Evolutionary conservation across 208 protist species (phyloP).

Genomic region (Trypanosoma mega): DNA sequence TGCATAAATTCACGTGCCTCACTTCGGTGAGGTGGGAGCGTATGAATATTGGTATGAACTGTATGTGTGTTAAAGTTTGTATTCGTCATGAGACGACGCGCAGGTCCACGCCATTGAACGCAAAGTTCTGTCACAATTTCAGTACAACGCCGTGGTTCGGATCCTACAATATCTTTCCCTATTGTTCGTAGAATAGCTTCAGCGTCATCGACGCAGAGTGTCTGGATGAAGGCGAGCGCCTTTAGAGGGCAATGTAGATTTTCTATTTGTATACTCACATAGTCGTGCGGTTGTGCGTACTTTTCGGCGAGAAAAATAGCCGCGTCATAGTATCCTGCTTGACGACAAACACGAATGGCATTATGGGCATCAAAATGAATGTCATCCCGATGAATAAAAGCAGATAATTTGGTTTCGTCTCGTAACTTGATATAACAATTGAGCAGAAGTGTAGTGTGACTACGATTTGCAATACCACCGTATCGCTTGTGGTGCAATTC

Average conservation of each 20-base stretch:
- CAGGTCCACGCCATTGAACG: constrained; percentile 62
- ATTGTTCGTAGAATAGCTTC: constrained; percentile 82
- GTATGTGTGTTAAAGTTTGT: too few species aligned
- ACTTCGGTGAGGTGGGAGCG: constrained; percentile 47
- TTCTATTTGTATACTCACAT: constrained; percentile 88
- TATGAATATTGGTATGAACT: too few species aligned
- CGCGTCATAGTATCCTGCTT: constrained; percentile 88
- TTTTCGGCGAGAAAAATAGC: constrained; percentile 85
- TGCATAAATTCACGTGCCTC: constrained; percentile 77
- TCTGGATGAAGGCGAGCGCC: constrained; percentile 72
- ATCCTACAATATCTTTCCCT: constrained; percentile 73
- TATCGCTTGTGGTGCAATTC: constrained; percentile 67
- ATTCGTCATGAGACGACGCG: constrained; percentile 21
- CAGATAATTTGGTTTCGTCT: constrained; percentile 83
- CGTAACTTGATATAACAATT: constrained; percentile 97
- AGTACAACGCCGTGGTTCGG: constrained; percentile 51
- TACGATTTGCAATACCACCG: constrained; percentile 71
- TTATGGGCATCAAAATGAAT: constrained; percentile 93
- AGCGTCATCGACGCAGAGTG: constrained; percentile 78
- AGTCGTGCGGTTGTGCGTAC: constrained; percentile 80
- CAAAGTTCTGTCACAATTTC: constrained; percentile 67
- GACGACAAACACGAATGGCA: constrained; percentile 93
- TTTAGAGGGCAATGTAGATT: constrained; percentile 58
- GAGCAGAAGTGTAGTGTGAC: constrained; percentile 97
- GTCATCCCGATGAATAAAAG: constrained; percentile 90